Evolutionary conservation across 495 filamentous ascomycete genomes (phyloP).

Genomic region (Lophiotrema nucula): DNA sequence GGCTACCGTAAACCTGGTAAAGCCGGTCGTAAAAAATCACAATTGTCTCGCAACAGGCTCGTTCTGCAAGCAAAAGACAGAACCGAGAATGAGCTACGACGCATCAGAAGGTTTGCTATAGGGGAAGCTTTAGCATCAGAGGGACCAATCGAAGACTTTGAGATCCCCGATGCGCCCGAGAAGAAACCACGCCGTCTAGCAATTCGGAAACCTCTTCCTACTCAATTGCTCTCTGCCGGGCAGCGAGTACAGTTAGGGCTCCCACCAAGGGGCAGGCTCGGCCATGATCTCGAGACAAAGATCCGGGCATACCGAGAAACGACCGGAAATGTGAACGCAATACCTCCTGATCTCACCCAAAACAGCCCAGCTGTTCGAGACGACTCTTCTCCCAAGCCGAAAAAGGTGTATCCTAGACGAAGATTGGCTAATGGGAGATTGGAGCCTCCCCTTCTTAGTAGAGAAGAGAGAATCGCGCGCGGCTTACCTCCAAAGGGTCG

Average conservation of each 20-base stretch:
- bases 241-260: constrained; percentile 11
- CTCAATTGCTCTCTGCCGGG: too few species aligned
- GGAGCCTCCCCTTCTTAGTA: background rate
- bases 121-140: too few species aligned
- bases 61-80: background rate
- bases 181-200: too few species aligned
- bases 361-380: too few species aligned
- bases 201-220: too few species aligned
- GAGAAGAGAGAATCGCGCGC: constrained; percentile 1
- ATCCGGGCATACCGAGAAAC: constrained; percentile 6
- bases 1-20: background rate
- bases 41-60: background rate
- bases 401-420: too few species aligned
- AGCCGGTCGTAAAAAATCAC: background rate
- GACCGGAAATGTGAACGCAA: constrained; percentile 10
- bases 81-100: background rate
- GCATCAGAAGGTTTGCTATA: background rate
- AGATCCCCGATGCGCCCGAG: too few species aligned
- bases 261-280: constrained; percentile 6
- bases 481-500: constrained; percentile 6
- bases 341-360: constrained; percentile 4
- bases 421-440: background rate
- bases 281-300: constrained; percentile 1
- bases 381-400: too few species aligned
- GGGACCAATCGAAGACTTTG: too few species aligned